These are phyloP conservation scores for Mycena capillaripes DNA, from an alignment of 768 basidiomycete species.

Conservation along the genomic window DNA sequence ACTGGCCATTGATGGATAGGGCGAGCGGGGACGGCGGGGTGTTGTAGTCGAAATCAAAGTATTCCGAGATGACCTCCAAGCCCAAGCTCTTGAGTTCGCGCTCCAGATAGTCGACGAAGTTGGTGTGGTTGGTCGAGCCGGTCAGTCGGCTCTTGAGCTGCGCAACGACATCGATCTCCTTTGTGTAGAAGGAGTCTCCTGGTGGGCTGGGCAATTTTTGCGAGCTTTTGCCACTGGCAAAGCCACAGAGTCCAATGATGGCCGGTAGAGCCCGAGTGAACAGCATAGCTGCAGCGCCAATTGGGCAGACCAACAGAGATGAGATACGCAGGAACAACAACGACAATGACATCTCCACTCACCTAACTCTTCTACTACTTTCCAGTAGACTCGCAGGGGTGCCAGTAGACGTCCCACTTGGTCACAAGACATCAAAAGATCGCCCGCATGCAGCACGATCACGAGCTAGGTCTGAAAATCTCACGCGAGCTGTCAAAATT, in stretches of 20 bases:
- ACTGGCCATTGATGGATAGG: background rate
- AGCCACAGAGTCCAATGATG: constrained; percentile 3
- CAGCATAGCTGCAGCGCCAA: background rate
- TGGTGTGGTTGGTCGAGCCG: background rate
- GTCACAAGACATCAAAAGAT: too few relatives aligned
- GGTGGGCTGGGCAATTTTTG: background rate
- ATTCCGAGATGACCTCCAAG: background rate
- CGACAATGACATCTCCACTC: too few relatives aligned
- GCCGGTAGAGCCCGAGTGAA: background rate
- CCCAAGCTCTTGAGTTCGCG: background rate
- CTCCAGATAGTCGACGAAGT: background rate
- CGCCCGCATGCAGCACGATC: too few relatives aligned
- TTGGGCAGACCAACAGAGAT: constrained; percentile 1
- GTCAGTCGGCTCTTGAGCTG: background rate
- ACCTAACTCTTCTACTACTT: too few relatives aligned
- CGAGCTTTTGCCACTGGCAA: background rate
- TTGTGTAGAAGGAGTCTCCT: constrained; percentile 3
- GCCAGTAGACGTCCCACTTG: too few relatives aligned
- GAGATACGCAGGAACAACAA: background rate
- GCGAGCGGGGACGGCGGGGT: background rate
- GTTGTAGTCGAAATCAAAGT: background rate
- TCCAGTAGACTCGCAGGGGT: too few relatives aligned
- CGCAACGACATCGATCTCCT: background rate
- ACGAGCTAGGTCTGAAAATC: too few relatives aligned
- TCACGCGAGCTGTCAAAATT: too few relatives aligned